Conservation (phyloP, 202 grass and related monocot species). For the Setaria italica region DNA sequence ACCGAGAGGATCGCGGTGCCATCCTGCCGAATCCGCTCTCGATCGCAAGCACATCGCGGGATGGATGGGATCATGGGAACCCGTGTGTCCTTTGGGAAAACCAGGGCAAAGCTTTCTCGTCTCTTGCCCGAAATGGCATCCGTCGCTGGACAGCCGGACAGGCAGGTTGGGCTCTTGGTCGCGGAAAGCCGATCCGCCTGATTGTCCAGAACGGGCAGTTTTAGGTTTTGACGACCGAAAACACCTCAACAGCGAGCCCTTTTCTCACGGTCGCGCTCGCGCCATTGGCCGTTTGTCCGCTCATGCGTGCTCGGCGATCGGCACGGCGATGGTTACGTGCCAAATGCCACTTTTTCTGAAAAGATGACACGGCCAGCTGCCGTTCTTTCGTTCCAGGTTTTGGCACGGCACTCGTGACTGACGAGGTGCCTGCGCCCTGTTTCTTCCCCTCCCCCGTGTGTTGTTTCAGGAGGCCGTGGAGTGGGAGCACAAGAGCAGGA, state of each 20-base stretch:
- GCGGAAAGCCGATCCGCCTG: background rate
- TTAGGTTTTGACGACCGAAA: background rate
- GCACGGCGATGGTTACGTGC: background rate
- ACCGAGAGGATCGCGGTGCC: background rate
- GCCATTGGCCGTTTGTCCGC: background rate
- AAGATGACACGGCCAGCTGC: background rate
- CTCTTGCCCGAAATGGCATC: slow-evolving; percentile 38
- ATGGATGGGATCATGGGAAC: no score
- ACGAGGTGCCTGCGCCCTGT: background rate
- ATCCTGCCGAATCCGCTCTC: background rate
- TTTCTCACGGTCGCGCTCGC: background rate
- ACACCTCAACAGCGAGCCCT: background rate
- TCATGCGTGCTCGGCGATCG: background rate
- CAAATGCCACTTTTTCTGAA: background rate
- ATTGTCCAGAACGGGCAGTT: slow-evolving; percentile 30
- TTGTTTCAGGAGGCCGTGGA: slow-evolving; percentile 76
- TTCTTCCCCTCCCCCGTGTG: background rate
- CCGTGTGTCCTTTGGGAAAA: background rate
- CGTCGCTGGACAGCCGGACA: background rate
- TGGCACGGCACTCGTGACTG: background rate
- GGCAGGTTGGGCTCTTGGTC: background rate
- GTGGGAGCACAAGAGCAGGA: slow-evolving; percentile 92
- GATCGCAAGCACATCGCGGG: background rate
- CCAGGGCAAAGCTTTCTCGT: background rate
- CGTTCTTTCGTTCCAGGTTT: background rate